Conservation (phyloP, 305 asterid species). For the Solanum hybrid region DNA sequence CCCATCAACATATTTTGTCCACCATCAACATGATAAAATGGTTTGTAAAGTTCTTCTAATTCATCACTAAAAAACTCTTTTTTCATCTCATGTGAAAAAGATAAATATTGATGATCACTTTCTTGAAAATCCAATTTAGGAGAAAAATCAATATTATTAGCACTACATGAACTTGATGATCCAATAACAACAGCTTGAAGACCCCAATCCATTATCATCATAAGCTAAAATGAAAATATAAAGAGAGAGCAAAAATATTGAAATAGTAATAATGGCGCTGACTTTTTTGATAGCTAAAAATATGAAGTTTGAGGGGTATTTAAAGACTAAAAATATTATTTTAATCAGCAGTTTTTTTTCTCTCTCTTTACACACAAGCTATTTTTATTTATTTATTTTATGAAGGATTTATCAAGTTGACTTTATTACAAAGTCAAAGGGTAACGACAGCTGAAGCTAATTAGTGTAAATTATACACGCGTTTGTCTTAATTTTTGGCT, state of each 20-base stretch:
- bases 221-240: background rate
- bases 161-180: constrained; percentile 25
- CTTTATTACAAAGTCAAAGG: constrained; percentile 45
- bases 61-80: constrained; percentile 28
- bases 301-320: constrained; percentile 8
- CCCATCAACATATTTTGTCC: constrained; percentile 7
- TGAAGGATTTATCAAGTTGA: constrained; percentile 27
- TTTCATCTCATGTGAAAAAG: background rate
- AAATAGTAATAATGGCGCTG: constrained; percentile 11
- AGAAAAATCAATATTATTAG: constrained; percentile 12
- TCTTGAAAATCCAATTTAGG: background rate
- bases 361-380: background rate
- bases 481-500: constrained; percentile 11
- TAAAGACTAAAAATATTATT: constrained; percentile 9
- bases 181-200: constrained; percentile 65
- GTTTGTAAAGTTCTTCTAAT: constrained; percentile 63
- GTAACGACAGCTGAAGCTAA: constrained; percentile 11
- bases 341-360: background rate
- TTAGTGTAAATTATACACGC: constrained; percentile 22
- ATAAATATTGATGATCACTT: constrained; percentile 1
- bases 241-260: background rate
- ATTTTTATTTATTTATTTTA: constrained; percentile 1
- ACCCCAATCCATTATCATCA: constrained; percentile 53
- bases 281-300: constrained; percentile 2
- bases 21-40: constrained; percentile 34